phyloP scores from a whole-genome alignment of 2,329 filamentous ascomycete species.

The Alternaria consortialis region DNA sequence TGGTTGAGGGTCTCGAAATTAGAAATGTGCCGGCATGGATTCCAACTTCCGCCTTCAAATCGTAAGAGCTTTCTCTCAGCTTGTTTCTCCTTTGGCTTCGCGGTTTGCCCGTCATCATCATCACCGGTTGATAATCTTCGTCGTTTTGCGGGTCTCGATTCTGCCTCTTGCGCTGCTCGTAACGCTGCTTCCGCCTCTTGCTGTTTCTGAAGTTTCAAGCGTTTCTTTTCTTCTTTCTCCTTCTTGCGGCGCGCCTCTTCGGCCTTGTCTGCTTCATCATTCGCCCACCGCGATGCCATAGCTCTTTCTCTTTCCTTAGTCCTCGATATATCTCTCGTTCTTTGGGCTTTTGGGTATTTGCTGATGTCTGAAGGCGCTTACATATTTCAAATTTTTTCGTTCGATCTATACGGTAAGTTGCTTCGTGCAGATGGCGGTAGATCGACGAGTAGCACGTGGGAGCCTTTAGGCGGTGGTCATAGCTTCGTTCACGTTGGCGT shows the following conservation, averaged over 20 bases:
- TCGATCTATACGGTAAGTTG: background rate
- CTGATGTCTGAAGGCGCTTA: background rate
- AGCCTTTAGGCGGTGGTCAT: constrained; percentile 35
- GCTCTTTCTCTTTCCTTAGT: constrained; percentile 27
- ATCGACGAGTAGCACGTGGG: constrained; percentile 5
- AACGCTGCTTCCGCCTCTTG: constrained; percentile 67
- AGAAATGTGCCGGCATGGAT: constrained; percentile 78
- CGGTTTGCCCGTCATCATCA: constrained; percentile 28
- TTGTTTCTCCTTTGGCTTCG: constrained; percentile 31
- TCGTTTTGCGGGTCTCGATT: constrained; percentile 63
- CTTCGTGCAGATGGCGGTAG: background rate
- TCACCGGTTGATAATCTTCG: constrained; percentile 66
- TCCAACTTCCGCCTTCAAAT: constrained; percentile 75
- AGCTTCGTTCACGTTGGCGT: constrained; percentile 43
- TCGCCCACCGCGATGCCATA: constrained; percentile 84
- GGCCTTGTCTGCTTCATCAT: constrained; percentile 81
- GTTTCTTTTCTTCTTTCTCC: constrained; percentile 90
- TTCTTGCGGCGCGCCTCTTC: constrained; percentile 75
- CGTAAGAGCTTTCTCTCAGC: constrained; percentile 69
- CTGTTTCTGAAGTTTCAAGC: constrained; percentile 82
- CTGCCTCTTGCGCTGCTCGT: constrained; percentile 38
- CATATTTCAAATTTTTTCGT: background rate
- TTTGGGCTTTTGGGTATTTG: background rate
- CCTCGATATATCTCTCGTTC: background rate
- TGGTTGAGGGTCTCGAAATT: constrained; percentile 93